A percentile compares a stretch with the other conserved stretches of the same genome.
Conservation (phyloP, 2,329 filamentous ascomycete species). For the Monilinia fructicola region DNA sequence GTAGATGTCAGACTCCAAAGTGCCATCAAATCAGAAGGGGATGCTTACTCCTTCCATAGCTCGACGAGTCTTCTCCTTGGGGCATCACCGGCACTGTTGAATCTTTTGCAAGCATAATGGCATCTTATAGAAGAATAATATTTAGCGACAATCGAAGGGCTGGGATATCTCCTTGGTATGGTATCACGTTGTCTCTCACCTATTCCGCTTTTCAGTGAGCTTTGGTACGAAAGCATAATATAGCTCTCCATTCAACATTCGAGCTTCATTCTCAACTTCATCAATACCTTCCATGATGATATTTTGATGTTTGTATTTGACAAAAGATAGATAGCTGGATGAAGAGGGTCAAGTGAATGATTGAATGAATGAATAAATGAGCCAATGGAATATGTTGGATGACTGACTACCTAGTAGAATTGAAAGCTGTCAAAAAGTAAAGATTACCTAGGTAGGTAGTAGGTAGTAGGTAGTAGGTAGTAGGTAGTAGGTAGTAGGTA, state of each 20-base stretch:
- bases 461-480: too few species aligned
- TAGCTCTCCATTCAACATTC: constrained; percentile 67
- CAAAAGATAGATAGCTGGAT: not conserved
- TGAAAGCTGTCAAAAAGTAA: constrained; percentile 1
- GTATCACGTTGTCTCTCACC: constrained; percentile 35
- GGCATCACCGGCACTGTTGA: constrained; percentile 62
- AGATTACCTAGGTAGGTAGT: not conserved
- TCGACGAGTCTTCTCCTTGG: constrained; percentile 62
- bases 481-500: too few species aligned
- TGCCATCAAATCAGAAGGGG: constrained; percentile 11
- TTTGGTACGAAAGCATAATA: constrained; percentile 73
- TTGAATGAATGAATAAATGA: constrained; percentile 18
- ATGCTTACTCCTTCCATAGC: constrained; percentile 67
- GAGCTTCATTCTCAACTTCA: constrained; percentile 49
- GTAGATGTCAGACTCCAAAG: constrained; percentile 23
- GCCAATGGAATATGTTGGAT: not conserved
- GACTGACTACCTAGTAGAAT: not conserved
- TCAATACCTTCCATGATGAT: constrained; percentile 40
- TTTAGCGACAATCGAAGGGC: not conserved
- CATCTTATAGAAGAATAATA: constrained; percentile 36
- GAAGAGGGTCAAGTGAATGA: too few species aligned
- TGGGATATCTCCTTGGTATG: not conserved
- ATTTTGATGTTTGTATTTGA: not conserved
- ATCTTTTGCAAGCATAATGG: constrained; percentile 58
- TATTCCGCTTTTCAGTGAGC: constrained; percentile 60